Conservation (phyloP, 2,329 filamentous ascomycete species). For the Apiospora kogelbergensis region DNA sequence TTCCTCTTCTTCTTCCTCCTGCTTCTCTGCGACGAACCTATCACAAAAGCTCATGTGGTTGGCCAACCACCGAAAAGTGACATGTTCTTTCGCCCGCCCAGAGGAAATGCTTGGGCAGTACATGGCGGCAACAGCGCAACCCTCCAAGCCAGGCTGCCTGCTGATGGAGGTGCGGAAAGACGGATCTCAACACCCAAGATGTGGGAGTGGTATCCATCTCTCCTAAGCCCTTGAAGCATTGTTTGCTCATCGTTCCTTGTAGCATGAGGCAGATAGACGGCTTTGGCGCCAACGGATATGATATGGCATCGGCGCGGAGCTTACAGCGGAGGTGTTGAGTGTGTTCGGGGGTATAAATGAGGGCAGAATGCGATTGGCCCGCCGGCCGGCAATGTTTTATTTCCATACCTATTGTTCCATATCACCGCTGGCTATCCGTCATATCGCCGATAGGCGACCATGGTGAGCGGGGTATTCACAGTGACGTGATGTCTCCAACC, state of each 20-base stretch:
- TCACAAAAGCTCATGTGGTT: neutral
- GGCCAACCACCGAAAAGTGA: neutral
- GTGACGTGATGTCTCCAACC: neutral
- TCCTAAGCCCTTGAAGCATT: neutral
- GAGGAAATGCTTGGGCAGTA: neutral
- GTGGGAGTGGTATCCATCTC: neutral
- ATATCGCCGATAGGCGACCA: neutral
- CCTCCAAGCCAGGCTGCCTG: neutral
- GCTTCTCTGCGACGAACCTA: neutral
- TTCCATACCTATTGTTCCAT: neutral
- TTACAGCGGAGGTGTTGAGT: too few relatives aligned
- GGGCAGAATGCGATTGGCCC: neutral
- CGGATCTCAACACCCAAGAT: neutral
- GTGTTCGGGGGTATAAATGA: neutral
- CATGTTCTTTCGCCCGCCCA: neutral
- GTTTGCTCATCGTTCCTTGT: neutral
- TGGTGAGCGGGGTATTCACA: neutral
- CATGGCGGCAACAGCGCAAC: neutral
- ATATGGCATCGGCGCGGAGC: neutral
- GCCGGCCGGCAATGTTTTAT: neutral
- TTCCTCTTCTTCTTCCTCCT: neutral
- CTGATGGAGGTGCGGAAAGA: neutral
- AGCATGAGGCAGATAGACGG: neutral
- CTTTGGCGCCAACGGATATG: neutral
- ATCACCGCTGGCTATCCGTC: neutral